Conservation (phyloP, 1,284 basidiomycete genomes). For the Melampsora abietis-canadensis region DNA sequence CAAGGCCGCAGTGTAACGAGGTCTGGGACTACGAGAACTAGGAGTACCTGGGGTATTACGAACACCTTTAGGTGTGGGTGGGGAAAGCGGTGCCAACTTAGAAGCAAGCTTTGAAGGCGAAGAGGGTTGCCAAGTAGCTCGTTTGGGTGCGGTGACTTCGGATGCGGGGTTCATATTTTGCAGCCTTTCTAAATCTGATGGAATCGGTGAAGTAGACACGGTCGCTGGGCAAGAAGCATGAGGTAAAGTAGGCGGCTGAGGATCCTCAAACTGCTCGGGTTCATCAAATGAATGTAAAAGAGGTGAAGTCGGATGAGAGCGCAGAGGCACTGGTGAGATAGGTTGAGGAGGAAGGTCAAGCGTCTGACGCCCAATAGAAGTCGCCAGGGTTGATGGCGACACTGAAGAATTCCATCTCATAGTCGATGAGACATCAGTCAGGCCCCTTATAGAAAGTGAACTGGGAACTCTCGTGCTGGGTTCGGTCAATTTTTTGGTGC, state of each 20-base stretch:
- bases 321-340: background rate
- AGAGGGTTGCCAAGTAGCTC: conserved; percentile 15
- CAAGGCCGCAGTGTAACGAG: conserved; percentile 32
- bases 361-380: conserved; percentile 7
- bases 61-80: background rate
- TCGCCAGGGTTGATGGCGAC: background rate
- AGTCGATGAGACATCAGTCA: background rate
- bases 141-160: conserved; percentile 2
- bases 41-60: conserved; percentile 21
- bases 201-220: background rate
- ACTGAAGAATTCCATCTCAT: background rate
- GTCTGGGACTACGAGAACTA: conserved; percentile 21
- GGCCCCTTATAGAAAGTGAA: background rate
- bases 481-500: background rate
- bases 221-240: conserved; percentile 1
- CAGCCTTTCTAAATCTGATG: background rate
- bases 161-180: background rate
- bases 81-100: conserved; percentile 25
- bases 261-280: background rate
- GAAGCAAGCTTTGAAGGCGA: conserved; percentile 35
- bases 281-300: background rate
- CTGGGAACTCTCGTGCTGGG: background rate
- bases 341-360: background rate
- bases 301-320: conserved; percentile 1
- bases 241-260: background rate